A percentile compares a stretch with the other conserved stretches of the same genome.
phyloP scores from a whole-genome alignment of 192 early-diverging fungal genomes.

The Podila clonocystis region DNA sequence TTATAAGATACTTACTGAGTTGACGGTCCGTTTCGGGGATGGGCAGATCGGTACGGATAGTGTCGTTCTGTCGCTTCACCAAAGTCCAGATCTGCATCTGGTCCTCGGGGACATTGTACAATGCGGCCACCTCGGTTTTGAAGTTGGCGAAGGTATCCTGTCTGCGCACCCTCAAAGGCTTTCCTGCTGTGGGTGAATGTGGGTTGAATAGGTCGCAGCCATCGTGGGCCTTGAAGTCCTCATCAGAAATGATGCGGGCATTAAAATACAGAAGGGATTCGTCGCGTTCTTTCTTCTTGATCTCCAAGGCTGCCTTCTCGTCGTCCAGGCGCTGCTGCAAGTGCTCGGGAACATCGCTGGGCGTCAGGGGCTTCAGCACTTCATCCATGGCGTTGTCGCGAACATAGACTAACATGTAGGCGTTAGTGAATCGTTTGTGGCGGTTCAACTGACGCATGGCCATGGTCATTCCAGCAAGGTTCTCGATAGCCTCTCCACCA shows the following conservation, averaged over 20 bases:
- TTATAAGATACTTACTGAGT: conserved; percentile 43
- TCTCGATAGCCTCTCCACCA: conserved; percentile 68
- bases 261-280: conserved; percentile 76
- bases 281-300: conserved; percentile 70
- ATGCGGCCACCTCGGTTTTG: conserved; percentile 59
- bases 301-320: conserved; percentile 68
- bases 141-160: conserved; percentile 65
- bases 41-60: conserved; percentile 83
- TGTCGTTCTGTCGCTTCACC: conserved; percentile 93
- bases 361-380: conserved; percentile 74
- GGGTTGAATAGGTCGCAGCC: conserved; percentile 92
- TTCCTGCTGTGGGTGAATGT: conserved; percentile 53
- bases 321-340: conserved; percentile 73
- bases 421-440: conserved; percentile 91
- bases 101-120: conserved; percentile 54
- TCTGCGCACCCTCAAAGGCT: conserved; percentile 61
- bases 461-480: conserved; percentile 38
- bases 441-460: conserved; percentile 58
- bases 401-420: conserved; percentile 99
- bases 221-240: conserved; percentile 73
- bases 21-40: conserved; percentile 59
- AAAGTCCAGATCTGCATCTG: conserved; percentile 87
- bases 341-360: conserved; percentile 85
- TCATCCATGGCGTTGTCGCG: conserved; percentile 78
- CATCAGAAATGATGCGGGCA: conserved; percentile 71